phyloP scores from a whole-genome alignment of 768 basidiomycete genomes.

The Kwoniella dejecticola region DNA sequence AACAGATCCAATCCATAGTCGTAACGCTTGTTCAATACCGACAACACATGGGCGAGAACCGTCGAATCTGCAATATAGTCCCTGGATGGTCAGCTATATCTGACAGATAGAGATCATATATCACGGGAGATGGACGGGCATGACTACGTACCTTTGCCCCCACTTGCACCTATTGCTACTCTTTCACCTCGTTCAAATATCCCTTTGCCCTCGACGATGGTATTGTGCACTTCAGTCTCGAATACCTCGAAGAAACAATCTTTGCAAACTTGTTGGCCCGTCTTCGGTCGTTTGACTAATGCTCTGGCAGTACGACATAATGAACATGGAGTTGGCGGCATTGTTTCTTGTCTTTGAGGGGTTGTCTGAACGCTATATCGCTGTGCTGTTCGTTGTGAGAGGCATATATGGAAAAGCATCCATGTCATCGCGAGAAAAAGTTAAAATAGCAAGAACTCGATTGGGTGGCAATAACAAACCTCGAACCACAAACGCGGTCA shows the following conservation, averaged over 20 bases:
- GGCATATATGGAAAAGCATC: too few species aligned
- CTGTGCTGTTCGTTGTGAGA: too few species aligned
- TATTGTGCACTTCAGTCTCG: slow-evolving; percentile 97
- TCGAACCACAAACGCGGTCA: background rate
- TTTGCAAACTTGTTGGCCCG: slow-evolving; percentile 94
- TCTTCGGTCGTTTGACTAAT: slow-evolving; percentile 92
- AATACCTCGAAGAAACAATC: slow-evolving; percentile 89
- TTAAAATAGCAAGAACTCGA: background rate
- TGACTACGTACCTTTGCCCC: slow-evolving; percentile 98
- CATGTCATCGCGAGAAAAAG: background rate
- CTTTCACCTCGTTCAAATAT: slow-evolving; percentile 86
- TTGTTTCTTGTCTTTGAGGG: slow-evolving; percentile 58
- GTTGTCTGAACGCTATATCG: too few species aligned
- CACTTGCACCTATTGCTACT: slow-evolving; percentile 96
- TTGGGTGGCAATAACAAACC: slow-evolving; percentile 5
- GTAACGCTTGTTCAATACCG: slow-evolving; percentile 89
- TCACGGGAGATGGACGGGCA: too few species aligned
- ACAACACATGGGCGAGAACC: slow-evolving; percentile 96
- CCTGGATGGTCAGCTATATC: too few species aligned
- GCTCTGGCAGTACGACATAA: slow-evolving; percentile 75
- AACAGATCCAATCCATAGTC: slow-evolving; percentile 87
- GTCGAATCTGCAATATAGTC: slow-evolving; percentile 99
- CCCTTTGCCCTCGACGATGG: slow-evolving; percentile 71
- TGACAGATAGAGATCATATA: too few species aligned
- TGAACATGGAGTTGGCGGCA: slow-evolving; percentile 79